Percentiles rank a stretch among this genome's conserved stretches.
phyloP scores from a whole-genome alignment of 2,329 filamentous ascomycete species.

The Epichloe brachyelytri region DNA sequence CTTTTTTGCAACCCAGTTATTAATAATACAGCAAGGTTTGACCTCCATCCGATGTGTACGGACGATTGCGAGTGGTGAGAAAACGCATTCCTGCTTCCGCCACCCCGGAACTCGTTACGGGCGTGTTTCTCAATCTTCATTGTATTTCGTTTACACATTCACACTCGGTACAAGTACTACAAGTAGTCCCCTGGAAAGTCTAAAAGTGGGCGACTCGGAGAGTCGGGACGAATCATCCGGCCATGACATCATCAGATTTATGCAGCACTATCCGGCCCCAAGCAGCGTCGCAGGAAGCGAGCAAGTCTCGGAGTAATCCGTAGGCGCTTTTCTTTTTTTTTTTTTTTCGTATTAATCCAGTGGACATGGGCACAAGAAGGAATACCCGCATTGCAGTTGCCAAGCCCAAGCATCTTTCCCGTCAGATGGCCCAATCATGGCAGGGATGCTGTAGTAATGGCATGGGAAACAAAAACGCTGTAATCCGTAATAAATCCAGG shows the following conservation, averaged over 20 bases:
- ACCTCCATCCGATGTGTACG: not conserved
- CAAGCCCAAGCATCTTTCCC: not conserved
- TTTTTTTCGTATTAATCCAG: not conserved
- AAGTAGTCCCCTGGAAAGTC: too few relatives aligned
- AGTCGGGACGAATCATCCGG: too few relatives aligned
- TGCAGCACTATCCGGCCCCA: too few relatives aligned
- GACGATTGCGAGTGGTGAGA: not conserved
- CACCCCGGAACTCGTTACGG: conserved; percentile 2
- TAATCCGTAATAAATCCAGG: not conserved
- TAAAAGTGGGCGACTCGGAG: too few relatives aligned
- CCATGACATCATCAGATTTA: too few relatives aligned
- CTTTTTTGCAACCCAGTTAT: too few relatives aligned
- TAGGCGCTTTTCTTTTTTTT: not conserved
- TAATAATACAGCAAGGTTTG: too few relatives aligned
- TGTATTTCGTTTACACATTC: too few relatives aligned
- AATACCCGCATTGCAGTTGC: too few relatives aligned
- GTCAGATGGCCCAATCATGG: not conserved
- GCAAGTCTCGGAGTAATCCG: not conserved
- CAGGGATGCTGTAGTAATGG: not conserved
- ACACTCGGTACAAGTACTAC: too few relatives aligned
- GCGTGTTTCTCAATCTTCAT: too few relatives aligned
- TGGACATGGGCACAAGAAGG: not conserved
- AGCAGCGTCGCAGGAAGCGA: not conserved
- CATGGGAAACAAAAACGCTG: not conserved
- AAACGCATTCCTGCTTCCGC: not conserved